Conservation (phyloP, 75 land plant genomes). For the Selaginella tamariscina region DNA sequence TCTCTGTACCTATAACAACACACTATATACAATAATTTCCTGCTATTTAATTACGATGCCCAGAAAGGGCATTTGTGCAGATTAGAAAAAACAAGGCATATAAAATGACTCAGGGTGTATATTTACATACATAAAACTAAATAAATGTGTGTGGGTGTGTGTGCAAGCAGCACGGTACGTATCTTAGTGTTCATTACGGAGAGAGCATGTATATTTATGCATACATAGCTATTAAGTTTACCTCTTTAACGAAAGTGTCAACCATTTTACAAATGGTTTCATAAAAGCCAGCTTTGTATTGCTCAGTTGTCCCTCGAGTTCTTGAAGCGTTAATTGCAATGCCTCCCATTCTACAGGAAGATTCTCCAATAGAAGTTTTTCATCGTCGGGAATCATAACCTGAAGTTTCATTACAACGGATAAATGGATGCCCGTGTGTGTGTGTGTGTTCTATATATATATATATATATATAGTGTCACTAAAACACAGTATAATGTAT, state of each 20-base stretch:
- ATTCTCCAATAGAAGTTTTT: slow-evolving; percentile 16
- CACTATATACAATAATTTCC: neutral
- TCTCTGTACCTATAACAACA: slow-evolving; percentile 17
- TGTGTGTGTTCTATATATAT: too few species aligned
- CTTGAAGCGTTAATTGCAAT: slow-evolving; percentile 17
- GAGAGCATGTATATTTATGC: too few species aligned
- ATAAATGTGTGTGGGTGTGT: neutral
- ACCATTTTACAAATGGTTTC: slow-evolving; percentile 25
- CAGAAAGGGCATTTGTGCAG: too few species aligned
- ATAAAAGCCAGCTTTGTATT: slow-evolving; percentile 21
- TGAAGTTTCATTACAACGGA: too few species aligned
- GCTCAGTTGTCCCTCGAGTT: slow-evolving; percentile 22
- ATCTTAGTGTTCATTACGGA: too few species aligned
- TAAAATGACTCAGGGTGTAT: neutral
- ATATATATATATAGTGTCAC: too few species aligned
- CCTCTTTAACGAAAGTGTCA: slow-evolving; percentile 23
- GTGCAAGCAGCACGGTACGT: neutral
- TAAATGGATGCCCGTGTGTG: too few species aligned
- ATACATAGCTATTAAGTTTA: neutral
- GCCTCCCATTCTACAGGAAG: slow-evolving; percentile 23
- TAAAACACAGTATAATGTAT: too few species aligned
- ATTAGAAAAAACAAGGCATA: too few species aligned
- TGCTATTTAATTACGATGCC: too few species aligned
- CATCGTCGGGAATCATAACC: slow-evolving; percentile 22
- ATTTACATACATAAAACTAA: neutral